Conservation (phyloP, 2,329 filamentous ascomycete species). For the Paraphoma chrysanthemicola region DNA sequence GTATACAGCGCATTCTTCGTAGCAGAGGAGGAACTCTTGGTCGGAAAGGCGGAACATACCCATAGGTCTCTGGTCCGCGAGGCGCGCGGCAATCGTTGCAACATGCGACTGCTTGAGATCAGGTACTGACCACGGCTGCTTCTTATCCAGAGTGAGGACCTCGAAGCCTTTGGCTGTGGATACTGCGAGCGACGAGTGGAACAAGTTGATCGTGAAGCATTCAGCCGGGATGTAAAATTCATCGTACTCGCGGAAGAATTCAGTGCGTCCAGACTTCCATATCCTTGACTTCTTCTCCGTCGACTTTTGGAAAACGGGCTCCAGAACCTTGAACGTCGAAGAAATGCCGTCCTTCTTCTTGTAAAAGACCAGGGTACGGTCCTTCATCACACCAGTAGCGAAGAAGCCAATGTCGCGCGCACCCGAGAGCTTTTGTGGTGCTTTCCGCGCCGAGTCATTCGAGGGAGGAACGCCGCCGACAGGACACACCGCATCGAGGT, state of each 20-base stretch:
- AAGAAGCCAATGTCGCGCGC: constrained; percentile 97
- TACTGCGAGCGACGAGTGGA: constrained; percentile 92
- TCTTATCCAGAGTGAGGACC: constrained; percentile 95
- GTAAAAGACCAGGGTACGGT: constrained; percentile 92
- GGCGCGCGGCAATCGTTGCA: constrained; percentile 81
- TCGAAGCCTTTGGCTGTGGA: constrained; percentile 92
- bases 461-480: constrained; percentile 62
- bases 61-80: constrained; percentile 82
- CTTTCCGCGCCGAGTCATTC: constrained; percentile 77
- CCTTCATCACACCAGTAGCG: constrained; percentile 95
- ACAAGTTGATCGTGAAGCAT: constrained; percentile 93
- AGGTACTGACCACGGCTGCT: constrained; percentile 91
- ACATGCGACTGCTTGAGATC: constrained; percentile 81
- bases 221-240: constrained; percentile 98
- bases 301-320: constrained; percentile 93
- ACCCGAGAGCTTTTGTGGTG: constrained; percentile 87
- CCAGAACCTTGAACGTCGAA: constrained; percentile 95
- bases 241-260: constrained; percentile 97
- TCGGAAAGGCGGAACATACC: constrained; percentile 95
- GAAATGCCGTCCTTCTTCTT: constrained; percentile 93
- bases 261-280: constrained; percentile 76
- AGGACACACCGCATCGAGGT: constrained; percentile 80
- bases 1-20: constrained; percentile 96
- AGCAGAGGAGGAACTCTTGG: constrained; percentile 82
- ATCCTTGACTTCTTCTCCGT: constrained; percentile 80